Percentiles rank a stretch among this genome's conserved stretches.
These are phyloP conservation scores for Mucor lusitanicus DNA, from an alignment of 371 early-diverging fungal genomes.

Conservation along the genomic window DNA sequence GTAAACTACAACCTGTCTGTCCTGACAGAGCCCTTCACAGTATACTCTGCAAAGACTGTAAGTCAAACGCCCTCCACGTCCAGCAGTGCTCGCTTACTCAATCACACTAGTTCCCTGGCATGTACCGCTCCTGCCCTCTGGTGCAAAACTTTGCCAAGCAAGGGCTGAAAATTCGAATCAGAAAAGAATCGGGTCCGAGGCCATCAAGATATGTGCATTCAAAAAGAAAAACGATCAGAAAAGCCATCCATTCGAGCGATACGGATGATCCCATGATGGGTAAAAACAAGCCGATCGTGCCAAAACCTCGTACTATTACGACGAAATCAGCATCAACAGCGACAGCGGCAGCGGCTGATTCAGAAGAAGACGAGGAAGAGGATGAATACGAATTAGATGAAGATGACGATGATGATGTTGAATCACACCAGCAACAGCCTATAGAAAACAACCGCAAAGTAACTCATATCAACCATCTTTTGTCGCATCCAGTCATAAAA, in stretches of 20 bases:
- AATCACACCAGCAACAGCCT: not conserved
- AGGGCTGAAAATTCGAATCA: constrained; percentile 69
- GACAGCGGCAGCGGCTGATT: constrained; percentile 1
- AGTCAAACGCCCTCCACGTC: not conserved
- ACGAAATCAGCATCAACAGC: not conserved
- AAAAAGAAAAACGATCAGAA: constrained; percentile 18
- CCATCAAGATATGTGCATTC: constrained; percentile 12
- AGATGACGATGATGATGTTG: not conserved
- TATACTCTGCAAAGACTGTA: constrained; percentile 48
- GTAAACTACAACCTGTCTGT: constrained; percentile 32
- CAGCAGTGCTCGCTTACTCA: not conserved
- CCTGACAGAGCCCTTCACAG: constrained; percentile 46
- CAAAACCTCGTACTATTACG: not conserved
- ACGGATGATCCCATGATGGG: not conserved
- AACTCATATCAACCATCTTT: not conserved
- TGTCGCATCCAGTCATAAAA: not conserved
- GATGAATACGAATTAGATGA: not conserved
- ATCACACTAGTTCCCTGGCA: constrained; percentile 49
- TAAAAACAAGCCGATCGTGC: not conserved
- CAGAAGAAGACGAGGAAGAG: constrained; percentile 6
- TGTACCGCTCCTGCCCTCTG: constrained; percentile 61
- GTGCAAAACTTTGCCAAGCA: constrained; percentile 68
- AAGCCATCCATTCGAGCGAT: not conserved
- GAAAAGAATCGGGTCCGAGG: constrained; percentile 53
- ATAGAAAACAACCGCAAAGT: not conserved